These are phyloP conservation scores for Trichosporon asahii DNA, from an alignment of 1,284 basidiomycete genomes.

Conservation along the genomic window DNA sequence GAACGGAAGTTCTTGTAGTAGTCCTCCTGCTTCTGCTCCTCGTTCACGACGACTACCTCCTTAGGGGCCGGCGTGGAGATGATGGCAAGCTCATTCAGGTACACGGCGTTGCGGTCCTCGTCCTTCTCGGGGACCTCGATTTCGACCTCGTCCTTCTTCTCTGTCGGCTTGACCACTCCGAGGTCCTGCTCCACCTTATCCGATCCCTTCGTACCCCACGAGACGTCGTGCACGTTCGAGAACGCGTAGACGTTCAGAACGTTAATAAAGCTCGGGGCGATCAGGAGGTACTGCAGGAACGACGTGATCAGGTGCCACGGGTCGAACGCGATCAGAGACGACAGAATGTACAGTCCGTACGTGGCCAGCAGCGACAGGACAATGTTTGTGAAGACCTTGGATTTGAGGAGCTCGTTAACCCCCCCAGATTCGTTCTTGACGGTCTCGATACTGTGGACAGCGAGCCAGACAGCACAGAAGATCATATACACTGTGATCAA, in stretches of 20 bases:
- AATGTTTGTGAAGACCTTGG: slow-evolving; percentile 73
- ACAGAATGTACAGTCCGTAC: slow-evolving; percentile 72
- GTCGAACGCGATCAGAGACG: slow-evolving; percentile 74
- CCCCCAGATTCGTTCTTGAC: slow-evolving; percentile 54
- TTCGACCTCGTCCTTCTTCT: slow-evolving; percentile 63
- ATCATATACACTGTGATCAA: slow-evolving; percentile 90
- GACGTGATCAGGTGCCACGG: slow-evolving; percentile 63
- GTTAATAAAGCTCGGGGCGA: slow-evolving; percentile 87
- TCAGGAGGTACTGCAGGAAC: slow-evolving; percentile 87
- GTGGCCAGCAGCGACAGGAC: slow-evolving; percentile 81
- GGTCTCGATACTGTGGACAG: slow-evolving; percentile 70
- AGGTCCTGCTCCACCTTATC: slow-evolving; percentile 79
- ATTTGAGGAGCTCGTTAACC: slow-evolving; percentile 61
- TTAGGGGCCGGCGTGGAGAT: slow-evolving; percentile 69
- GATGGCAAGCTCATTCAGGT: slow-evolving; percentile 77
- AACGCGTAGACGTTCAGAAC: slow-evolving; percentile 74
- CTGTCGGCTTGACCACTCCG: slow-evolving; percentile 63
- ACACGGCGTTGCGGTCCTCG: slow-evolving; percentile 79
- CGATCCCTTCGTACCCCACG: slow-evolving; percentile 87
- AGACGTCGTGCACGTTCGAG: slow-evolving; percentile 70
- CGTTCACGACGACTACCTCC: slow-evolving; percentile 54
- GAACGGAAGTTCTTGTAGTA: slow-evolving; percentile 82
- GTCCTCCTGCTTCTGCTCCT: slow-evolving; percentile 75
- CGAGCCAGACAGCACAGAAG: slow-evolving; percentile 63
- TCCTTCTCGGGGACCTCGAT: slow-evolving; percentile 74